These are phyloP conservation scores for Rhynchospora pubera DNA, from an alignment of 176 grass and related monocot genomes.

Conservation along the genomic window DNA sequence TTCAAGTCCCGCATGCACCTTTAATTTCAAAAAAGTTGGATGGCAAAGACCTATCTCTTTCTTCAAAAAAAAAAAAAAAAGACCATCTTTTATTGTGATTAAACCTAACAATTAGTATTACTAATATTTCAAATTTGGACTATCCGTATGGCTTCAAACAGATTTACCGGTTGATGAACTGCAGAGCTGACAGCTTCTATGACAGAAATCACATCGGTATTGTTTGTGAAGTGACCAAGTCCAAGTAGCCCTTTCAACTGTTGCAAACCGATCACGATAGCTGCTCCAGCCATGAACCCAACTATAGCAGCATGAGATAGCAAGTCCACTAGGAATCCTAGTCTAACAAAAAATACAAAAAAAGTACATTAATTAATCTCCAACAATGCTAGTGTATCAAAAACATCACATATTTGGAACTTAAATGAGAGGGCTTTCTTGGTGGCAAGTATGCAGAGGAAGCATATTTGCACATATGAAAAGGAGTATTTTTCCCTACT, in stretches of 20 bases:
- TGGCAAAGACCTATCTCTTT: no score
- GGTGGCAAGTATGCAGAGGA: background rate
- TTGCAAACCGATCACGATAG: slow-evolving; percentile 82
- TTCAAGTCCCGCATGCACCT: no score
- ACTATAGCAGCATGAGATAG: slow-evolving; percentile 88
- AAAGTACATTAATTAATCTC: background rate
- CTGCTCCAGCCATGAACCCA: slow-evolving; percentile 90
- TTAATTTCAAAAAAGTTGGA: no score
- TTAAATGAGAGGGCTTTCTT: background rate
- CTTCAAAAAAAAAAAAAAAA: no score
- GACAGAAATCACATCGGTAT: slow-evolving; percentile 72
- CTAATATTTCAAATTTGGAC: background rate
- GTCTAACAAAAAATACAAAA: slow-evolving; percentile 26
- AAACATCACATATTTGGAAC: background rate
- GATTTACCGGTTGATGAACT: slow-evolving; percentile 52
- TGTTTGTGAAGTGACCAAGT: slow-evolving; percentile 69
- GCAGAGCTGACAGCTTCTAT: slow-evolving; percentile 48
- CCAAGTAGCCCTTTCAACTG: slow-evolving; percentile 89
- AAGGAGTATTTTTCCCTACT: background rate
- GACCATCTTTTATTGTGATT: background rate
- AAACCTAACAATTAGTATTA: background rate
- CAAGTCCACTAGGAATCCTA: slow-evolving; percentile 88
- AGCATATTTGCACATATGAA: background rate
- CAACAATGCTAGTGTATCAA: background rate
- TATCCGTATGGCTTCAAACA: background rate